Base-by-base conservation (phyloP, 495 filamentous ascomycete genomes). In the Penicillium waksmanii region DNA sequence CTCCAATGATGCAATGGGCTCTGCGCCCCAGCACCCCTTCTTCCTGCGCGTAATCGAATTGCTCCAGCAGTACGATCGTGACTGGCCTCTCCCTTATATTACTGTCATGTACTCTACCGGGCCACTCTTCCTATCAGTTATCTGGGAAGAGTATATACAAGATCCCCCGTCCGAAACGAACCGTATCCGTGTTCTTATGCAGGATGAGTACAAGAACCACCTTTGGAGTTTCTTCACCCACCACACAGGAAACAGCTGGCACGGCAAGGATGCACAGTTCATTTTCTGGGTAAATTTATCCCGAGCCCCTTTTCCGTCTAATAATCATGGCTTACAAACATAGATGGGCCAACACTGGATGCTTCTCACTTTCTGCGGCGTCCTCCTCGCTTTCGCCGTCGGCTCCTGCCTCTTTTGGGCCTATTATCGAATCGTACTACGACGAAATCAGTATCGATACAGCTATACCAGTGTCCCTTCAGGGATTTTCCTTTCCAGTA, bases 31-130 rank as follows among this genome's bases (percentile, higher is more conserved):
- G 53, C 93, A 96, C 64, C 90, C 90, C 0, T 96, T 93, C 80
- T 96, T 93, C 81, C 77, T 86, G 8, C 81, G 78, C 42, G 83
- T 89, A 23, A 92, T 93, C 55, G 85, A 90, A 62, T 77, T 79
- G 11, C 76, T 96, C 34, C 80, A 87, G 51, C 70, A 75, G 6
- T 96, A 92, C 71, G 83, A 93, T 66, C 84, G 84, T 60, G 85
- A 85, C 64, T 96, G 89, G 89, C 71, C 85, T 34, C 79, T 95
- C 40, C 91, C 92, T 0, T 96, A 95, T 70, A 87, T 94, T 60
- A 94, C 90, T n/a, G 88, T 96, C 61, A 96, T 93, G 89, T 93
- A 89, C 63, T 84, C 85, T n/a, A 95, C 91, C 11, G 92, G 92
- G 9, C 92, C 92, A 21, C 79, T 95, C 56, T 96, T 94, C 75